Evolutionary conservation across 2,329 filamentous ascomycete genomes (phyloP), one percentile per base, ranked within the genome.

Genomic region (Calcarisporium arbuscula): DNA sequence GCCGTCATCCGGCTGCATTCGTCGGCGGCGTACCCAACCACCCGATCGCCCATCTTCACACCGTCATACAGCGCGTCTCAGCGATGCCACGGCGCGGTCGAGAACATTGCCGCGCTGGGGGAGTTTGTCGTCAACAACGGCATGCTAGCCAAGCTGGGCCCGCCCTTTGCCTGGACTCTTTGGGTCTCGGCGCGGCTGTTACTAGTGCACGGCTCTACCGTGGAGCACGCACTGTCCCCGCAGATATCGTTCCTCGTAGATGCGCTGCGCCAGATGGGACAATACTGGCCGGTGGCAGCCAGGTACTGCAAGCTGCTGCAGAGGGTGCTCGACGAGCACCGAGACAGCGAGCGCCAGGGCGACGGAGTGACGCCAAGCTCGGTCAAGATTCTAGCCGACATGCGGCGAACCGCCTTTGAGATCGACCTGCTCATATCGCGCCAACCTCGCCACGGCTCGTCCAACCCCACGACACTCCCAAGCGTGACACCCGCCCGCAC

Each of bases 1-100:
- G 84, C 88, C 29, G 80, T 94, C 8, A 94, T 95, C 47, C 80
- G 89, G 22, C 71, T 95, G 17, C 88, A 95, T 62, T 95, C 88
- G 0, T 94, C 87, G 2, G 87, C 89, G 6, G 89, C 88, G 3
- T 95, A 95, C 57, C 89, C 89, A 4, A 94, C 87, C 5, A 92
- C 85, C 4, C 74, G 85, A 20, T 94, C 86, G 2, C 81, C 82
- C 10, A 89, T 94, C 34, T 95, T 95, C 62, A 89, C 85, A 0
- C 85, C 88, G 0, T 94, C 85, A 0, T 94, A 86, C 57, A 85
- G 80, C 48, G 89, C 89, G 19, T 84, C 79, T 35, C 86, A 94
- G 53, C 72, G 85, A 27, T 95, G 89, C 51, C 77, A 89, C 40
- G 74, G 75, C 4, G 88, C 89, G 2, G 89, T 94, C 8, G 82